These are phyloP conservation scores for Nicotiana undulata DNA, from an alignment of 257 asterid genomes.

Conservation along the genomic window DNA sequence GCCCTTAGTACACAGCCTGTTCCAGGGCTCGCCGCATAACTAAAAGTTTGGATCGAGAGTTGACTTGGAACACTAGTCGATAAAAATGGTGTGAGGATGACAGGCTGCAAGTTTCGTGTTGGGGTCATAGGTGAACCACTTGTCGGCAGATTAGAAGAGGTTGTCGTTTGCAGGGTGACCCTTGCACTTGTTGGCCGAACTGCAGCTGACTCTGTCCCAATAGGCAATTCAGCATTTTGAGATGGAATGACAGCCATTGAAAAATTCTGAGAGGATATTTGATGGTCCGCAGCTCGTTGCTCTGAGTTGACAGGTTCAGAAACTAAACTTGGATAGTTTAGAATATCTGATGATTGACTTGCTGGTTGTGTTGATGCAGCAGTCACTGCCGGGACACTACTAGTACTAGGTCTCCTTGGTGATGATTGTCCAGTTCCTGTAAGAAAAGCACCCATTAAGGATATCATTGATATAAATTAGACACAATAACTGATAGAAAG, in stretches of 20 bases:
- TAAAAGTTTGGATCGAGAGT: background rate
- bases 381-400: background rate
- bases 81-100: background rate
- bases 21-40: background rate
- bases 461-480: conserved; percentile 13
- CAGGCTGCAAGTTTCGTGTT: background rate
- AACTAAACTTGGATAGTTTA: background rate
- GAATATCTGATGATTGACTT: background rate
- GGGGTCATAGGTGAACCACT: background rate
- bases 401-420: background rate
- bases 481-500: conserved; percentile 11
- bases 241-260: background rate
- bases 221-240: background rate
- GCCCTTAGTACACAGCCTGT: conserved; percentile 15
- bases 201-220: background rate
- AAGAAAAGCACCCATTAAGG: conserved; percentile 3
- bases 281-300: background rate
- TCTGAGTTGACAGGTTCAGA: background rate
- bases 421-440: conserved; percentile 1
- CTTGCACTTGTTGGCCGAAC: background rate
- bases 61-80: background rate
- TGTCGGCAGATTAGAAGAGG: background rate
- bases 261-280: background rate
- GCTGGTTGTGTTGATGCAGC: background rate
- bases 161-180: background rate